Conservation (phyloP, 371 early-diverging fungal species). For the Mortierella sp. region DNA sequence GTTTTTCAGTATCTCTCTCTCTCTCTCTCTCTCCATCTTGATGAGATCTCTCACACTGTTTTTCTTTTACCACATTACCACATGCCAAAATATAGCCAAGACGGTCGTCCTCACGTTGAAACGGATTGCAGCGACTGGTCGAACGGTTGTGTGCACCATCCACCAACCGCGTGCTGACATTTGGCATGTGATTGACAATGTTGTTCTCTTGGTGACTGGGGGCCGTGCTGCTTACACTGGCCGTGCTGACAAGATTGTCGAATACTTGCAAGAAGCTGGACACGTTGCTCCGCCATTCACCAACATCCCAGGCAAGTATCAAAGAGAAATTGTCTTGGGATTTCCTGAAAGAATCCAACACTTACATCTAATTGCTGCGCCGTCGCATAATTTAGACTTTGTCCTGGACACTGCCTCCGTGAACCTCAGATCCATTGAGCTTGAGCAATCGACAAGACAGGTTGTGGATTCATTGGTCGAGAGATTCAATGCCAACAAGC, state of each 20-base stretch:
- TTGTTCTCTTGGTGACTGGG: constrained; percentile 21
- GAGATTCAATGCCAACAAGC: no score
- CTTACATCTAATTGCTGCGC: no score
- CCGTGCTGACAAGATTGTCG: constrained; percentile 4
- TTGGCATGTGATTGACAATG: constrained; percentile 34
- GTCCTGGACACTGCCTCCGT: constrained; percentile 28
- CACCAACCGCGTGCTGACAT: constrained; percentile 36
- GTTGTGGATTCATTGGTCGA: not conserved
- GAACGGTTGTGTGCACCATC: constrained; percentile 40
- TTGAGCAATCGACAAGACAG: not conserved
- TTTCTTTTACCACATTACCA: no score
- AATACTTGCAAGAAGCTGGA: constrained; percentile 21
- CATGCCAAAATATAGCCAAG: constrained; percentile 9
- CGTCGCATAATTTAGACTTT: no score
- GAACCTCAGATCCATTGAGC: constrained; percentile 21
- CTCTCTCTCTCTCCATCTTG: no score
- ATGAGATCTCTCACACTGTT: no score
- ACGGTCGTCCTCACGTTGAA: no score
- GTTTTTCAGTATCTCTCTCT: no score
- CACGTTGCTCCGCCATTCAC: constrained; percentile 9
- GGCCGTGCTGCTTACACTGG: constrained; percentile 29
- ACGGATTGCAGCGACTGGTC: constrained; percentile 11
- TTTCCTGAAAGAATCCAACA: not conserved
- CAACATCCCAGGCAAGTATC: constrained; percentile 21
- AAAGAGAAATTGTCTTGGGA: not conserved